These are phyloP conservation scores for Pythium sukuiense DNA, from an alignment of 352 stramenopile species.

Conservation along the genomic window DNA sequence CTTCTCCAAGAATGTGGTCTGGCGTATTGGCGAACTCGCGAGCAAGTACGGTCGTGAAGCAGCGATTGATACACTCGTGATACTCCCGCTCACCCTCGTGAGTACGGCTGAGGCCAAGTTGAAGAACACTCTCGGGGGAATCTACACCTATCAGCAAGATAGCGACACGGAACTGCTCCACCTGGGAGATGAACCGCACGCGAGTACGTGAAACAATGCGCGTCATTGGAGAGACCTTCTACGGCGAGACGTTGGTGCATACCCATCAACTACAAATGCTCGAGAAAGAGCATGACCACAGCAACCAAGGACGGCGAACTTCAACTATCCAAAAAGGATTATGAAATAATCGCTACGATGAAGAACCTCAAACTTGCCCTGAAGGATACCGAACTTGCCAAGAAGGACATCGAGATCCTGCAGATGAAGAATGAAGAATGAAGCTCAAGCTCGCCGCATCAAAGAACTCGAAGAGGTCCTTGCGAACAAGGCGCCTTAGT, in stretches of 20 bases:
- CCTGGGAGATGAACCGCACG: background rate
- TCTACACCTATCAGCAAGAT: background rate
- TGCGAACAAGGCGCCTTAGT: too few species aligned
- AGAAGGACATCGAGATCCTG: background rate
- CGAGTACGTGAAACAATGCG: background rate
- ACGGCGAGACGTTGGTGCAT: slow-evolving; percentile 4
- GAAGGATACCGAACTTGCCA: background rate
- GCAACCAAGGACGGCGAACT: background rate
- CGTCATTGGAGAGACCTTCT: slow-evolving; percentile 1
- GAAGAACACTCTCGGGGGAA: background rate
- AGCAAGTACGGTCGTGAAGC: background rate
- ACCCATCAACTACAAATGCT: background rate
- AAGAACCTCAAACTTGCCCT: too few species aligned
- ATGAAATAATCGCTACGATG: background rate
- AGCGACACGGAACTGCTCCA: background rate
- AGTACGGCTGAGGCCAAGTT: slow-evolving; percentile 1
- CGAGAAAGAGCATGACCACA: too few species aligned
- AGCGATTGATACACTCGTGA: background rate
- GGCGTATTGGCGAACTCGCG: background rate
- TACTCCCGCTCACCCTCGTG: background rate
- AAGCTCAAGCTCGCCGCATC: slow-evolving; percentile 5
- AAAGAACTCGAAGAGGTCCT: slow-evolving; percentile 2
- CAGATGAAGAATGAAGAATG: slow-evolving; percentile 2
- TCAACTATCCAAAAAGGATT: background rate
- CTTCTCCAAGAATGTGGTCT: background rate